phyloP scores from a whole-genome alignment of 495 filamentous ascomycete species.

The Penicillium fimorum region DNA sequence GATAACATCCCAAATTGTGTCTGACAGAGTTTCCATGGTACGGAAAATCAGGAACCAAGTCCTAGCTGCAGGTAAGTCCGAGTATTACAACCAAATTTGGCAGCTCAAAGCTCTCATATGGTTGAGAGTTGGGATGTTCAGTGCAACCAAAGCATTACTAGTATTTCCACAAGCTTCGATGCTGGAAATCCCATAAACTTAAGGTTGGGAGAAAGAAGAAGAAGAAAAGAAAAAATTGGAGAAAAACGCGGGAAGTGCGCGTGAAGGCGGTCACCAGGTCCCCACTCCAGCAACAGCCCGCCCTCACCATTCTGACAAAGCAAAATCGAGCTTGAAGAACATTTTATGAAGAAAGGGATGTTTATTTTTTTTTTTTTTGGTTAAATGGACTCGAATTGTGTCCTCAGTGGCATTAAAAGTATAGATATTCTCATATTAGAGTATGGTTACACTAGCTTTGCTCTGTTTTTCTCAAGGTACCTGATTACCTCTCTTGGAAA shows the following conservation, averaged over 20 bases:
- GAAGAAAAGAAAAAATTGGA: conserved; percentile 14
- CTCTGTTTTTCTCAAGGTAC: too few species aligned
- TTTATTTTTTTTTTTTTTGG: too few species aligned
- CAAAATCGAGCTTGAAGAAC: too few species aligned
- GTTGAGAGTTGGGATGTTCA: conserved; percentile 25
- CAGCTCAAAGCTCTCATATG: conserved; percentile 29
- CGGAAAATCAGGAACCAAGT: conserved; percentile 14
- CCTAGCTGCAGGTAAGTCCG: conserved; percentile 28
- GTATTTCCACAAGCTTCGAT: conserved; percentile 1
- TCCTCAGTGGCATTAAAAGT: too few species aligned
- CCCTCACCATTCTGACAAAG: not conserved
- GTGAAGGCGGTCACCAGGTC: conserved; percentile 12
- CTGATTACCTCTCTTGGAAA: not conserved
- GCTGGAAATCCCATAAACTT: not conserved
- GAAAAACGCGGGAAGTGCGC: conserved; percentile 10
- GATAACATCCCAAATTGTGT: conserved; percentile 86
- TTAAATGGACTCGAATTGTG: too few species aligned
- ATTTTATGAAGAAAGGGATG: too few species aligned
- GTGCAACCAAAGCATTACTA: conserved; percentile 9
- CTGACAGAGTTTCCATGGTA: conserved; percentile 75
- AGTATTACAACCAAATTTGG: conserved; percentile 25
- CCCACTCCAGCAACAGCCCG: conserved; percentile 6
- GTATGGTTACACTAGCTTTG: too few species aligned
- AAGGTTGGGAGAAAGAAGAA: conserved; percentile 2
- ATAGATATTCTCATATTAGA: too few species aligned